These are phyloP conservation scores for Saturnispora ahearnii DNA, from an alignment of 805 yeast species.

Conservation along the genomic window DNA sequence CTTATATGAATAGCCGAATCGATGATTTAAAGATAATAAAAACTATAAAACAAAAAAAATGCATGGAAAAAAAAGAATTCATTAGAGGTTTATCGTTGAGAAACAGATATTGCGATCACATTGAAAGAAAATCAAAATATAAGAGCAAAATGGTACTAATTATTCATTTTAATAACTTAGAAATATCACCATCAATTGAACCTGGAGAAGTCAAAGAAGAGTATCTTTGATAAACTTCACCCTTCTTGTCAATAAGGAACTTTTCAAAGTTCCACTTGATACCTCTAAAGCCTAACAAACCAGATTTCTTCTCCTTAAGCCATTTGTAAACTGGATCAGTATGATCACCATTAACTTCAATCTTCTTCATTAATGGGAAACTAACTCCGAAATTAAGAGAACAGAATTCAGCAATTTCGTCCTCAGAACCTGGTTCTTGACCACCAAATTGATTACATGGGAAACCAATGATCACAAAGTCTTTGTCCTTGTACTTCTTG, in stretches of 20 bases:
- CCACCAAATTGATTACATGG: slow-evolving; percentile 87
- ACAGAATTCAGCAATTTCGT: slow-evolving; percentile 69
- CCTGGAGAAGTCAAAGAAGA: slow-evolving; percentile 63
- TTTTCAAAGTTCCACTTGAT: slow-evolving; percentile 56
- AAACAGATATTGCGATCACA: background rate
- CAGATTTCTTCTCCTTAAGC: slow-evolving; percentile 55
- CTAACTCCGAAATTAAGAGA: slow-evolving; percentile 77
- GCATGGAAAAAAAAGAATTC: too few relatives aligned
- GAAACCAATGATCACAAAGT: slow-evolving; percentile 67
- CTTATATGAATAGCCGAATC: too few relatives aligned
- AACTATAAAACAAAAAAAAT: too few relatives aligned
- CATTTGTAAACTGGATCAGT: slow-evolving; percentile 75
- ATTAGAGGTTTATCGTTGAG: background rate
- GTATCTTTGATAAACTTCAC: slow-evolving; percentile 43
- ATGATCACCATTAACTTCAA: slow-evolving; percentile 80
- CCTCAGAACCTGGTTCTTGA: slow-evolving; percentile 64
- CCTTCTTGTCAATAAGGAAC: slow-evolving; percentile 46
- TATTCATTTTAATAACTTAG: slow-evolving; percentile 45
- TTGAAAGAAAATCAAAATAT: background rate
- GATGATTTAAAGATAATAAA: too few relatives aligned
- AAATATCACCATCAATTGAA: slow-evolving; percentile 48
- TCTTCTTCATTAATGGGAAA: slow-evolving; percentile 80
- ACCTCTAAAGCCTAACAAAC: slow-evolving; percentile 60
- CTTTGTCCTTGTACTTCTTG: slow-evolving; percentile 52
- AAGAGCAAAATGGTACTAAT: slow-evolving; percentile 31